These are phyloP conservation scores for Neurospora intermedia DNA, from an alignment of 495 filamentous ascomycete species.

Conservation along the genomic window DNA sequence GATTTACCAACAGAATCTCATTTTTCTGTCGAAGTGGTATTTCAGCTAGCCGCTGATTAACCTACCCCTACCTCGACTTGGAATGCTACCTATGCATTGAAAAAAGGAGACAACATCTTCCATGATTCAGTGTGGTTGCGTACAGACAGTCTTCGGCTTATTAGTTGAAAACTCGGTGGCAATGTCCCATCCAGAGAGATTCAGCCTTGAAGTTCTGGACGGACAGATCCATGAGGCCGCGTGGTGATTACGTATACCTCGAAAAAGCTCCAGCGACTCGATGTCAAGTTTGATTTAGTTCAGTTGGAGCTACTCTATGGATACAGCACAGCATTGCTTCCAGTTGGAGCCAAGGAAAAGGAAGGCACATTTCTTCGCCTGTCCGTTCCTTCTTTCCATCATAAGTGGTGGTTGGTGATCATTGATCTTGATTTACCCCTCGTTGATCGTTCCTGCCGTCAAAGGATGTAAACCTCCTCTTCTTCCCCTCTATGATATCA, in stretches of 20 bases:
- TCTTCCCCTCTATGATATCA: not conserved
- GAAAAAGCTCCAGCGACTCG: not conserved
- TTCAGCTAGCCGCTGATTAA: not conserved
- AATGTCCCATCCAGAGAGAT: not conserved
- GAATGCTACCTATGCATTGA: not conserved
- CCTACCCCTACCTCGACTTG: not conserved
- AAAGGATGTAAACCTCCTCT: not conserved
- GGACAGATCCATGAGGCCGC: not conserved
- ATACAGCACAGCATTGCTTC: not conserved
- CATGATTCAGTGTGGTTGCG: not conserved
- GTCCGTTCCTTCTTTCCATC: not conserved
- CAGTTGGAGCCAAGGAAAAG: not conserved
- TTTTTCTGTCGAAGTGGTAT: not conserved
- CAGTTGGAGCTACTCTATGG: not conserved
- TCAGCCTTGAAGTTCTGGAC: not conserved
- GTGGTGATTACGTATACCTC: not conserved
- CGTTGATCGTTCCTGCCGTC: not conserved
- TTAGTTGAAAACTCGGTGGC: not conserved
- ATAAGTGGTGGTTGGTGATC: not conserved
- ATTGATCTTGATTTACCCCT: not conserved
- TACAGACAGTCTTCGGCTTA: not conserved
- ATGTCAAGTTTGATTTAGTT: not conserved
- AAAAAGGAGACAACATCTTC: not conserved
- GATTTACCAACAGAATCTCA: not conserved
- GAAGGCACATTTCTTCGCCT: not conserved